These are phyloP conservation scores for Yamadazyma pseudoaaseri DNA, from an alignment of 1,139 yeast species.

Conservation along the genomic window DNA sequence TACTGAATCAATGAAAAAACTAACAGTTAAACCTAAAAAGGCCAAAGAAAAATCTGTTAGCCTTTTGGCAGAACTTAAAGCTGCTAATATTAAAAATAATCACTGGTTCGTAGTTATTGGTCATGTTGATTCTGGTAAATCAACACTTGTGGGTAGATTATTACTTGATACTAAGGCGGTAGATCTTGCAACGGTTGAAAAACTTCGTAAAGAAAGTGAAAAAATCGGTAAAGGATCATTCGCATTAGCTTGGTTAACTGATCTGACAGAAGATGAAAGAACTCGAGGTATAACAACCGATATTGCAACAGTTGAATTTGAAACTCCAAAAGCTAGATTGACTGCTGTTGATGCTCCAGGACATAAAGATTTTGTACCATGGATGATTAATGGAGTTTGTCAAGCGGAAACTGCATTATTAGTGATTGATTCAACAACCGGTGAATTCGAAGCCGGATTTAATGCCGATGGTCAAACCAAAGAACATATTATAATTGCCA, in stretches of 20 bases:
- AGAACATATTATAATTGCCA: conserved; percentile 85
- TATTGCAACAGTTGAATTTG: conserved; percentile 81
- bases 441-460: conserved; percentile 91
- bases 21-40: conserved; percentile 18
- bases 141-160: conserved; percentile 89
- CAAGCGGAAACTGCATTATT: conserved; percentile 70
- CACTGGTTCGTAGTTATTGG: conserved; percentile 86
- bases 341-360: conserved; percentile 95
- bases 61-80: conserved; percentile 35
- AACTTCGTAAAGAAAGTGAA: conserved; percentile 77
- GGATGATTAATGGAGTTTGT: conserved; percentile 53
- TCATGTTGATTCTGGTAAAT: conserved; percentile 98
- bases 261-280: conserved; percentile 91
- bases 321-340: conserved; percentile 61
- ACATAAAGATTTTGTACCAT: conserved; percentile 51
- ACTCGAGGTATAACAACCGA: conserved; percentile 91
- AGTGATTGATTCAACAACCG: conserved; percentile 74
- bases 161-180: conserved; percentile 80
- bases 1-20: conserved; percentile 38
- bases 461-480: conserved; percentile 87
- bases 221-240: conserved; percentile 87
- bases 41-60: conserved; percentile 33
- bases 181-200: conserved; percentile 72
- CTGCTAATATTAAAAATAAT: conserved; percentile 53
- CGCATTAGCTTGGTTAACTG: conserved; percentile 97